A percentile compares a stretch with the other conserved stretches of the same genome.
phyloP scores from a whole-genome alignment of 345 rosid species.

The Angophora floribunda region DNA sequence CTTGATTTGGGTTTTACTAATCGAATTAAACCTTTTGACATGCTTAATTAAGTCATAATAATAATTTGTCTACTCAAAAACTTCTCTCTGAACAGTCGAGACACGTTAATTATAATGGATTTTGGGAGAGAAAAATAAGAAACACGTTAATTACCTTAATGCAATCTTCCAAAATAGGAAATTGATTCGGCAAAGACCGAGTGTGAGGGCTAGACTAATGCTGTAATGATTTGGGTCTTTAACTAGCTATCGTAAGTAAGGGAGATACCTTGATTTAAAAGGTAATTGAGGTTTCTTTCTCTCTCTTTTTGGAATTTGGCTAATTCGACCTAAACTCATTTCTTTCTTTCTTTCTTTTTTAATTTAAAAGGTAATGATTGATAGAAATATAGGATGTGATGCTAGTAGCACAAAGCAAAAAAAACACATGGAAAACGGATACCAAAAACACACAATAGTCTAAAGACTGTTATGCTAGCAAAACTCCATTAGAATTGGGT shows the following conservation, averaged over 20 bases:
- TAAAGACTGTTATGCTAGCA: too few species aligned
- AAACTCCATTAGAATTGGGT: constrained; percentile 9
- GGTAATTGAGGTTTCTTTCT: not conserved
- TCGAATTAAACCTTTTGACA: not conserved
- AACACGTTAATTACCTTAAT: not conserved
- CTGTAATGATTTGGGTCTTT: not conserved
- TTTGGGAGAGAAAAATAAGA: not conserved
- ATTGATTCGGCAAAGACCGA: not conserved
- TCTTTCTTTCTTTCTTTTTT: not conserved
- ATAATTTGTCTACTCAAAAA: not conserved
- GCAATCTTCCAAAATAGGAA: not conserved
- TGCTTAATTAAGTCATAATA: not conserved
- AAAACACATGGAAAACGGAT: too few species aligned
- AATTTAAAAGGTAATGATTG: not conserved
- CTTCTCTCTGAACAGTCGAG: not conserved
- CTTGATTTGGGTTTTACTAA: not conserved
- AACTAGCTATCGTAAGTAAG: not conserved
- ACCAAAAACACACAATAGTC: too few species aligned
- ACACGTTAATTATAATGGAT: not conserved
- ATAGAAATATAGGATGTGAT: not conserved
- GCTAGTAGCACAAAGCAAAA: not conserved
- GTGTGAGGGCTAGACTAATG: not conserved
- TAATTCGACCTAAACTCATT: not conserved
- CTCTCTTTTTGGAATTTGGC: not conserved
- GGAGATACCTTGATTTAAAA: not conserved